phyloP scores from a whole-genome alignment of 495 filamentous ascomycete genomes.

The Lasiosphaeria miniovina region DNA sequence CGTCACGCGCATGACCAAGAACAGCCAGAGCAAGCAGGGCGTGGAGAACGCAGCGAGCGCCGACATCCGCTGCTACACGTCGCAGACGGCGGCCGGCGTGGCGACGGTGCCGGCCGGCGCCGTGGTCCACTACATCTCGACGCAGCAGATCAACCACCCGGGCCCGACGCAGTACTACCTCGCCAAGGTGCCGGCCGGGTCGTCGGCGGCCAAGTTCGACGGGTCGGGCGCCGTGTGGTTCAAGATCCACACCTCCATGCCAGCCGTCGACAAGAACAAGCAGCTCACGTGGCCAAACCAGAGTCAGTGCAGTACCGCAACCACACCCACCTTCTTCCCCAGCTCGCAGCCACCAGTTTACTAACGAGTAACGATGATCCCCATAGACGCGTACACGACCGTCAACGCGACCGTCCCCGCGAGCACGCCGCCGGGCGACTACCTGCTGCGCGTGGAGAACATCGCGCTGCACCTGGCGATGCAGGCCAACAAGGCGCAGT shows the following conservation, averaged over 20 bases:
- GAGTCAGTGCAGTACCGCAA: conserved; percentile 19
- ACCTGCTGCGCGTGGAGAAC: conserved; percentile 57
- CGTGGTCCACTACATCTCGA: conserved; percentile 44
- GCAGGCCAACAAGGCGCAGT: conserved; percentile 44
- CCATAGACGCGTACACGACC: conserved; percentile 32
- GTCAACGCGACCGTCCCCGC: conserved; percentile 46
- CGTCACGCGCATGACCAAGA: conserved; percentile 43
- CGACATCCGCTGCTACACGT: conserved; percentile 49
- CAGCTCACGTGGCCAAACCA: conserved; percentile 40
- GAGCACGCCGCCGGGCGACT: conserved; percentile 46
- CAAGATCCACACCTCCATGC: conserved; percentile 49
- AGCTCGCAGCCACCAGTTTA: too few species aligned
- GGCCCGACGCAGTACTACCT: conserved; percentile 48
- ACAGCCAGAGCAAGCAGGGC: conserved; percentile 36
- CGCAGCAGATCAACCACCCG: conserved; percentile 46
- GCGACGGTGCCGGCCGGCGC: conserved; percentile 40
- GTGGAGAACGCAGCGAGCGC: conserved; percentile 39
- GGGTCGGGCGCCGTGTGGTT: conserved; percentile 49
- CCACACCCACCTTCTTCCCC: too few species aligned
- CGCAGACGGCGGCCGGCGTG: conserved; percentile 36
- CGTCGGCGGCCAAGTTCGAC: conserved; percentile 45
- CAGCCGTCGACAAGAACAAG: conserved; percentile 37
- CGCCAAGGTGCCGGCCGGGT: conserved; percentile 44
- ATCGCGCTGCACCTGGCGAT: conserved; percentile 50
- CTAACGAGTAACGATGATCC: too few species aligned